Base-by-base conservation (phyloP, 129 eudicot species). In the Heracleum sosnowskyi region DNA sequence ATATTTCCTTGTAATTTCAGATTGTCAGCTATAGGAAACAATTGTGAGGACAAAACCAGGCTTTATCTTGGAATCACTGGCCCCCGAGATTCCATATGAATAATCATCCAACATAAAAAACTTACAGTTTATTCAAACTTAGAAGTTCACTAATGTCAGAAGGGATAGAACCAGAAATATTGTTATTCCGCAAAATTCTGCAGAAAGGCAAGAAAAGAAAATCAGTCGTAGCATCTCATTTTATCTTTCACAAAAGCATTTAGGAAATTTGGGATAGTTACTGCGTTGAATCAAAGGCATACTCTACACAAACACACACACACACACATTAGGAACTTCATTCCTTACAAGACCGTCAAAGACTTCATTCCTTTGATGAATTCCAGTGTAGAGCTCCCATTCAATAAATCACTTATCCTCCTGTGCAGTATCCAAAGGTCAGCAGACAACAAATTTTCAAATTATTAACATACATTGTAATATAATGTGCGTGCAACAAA, bases 321-420 rank as follows among this genome's bases (percentile, higher is more conserved):
- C 60, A 20, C 10, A 51, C 11, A 51, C 22, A 26, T 5, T 17
- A 66, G 34, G 44, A 74, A n/a, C 45, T 70, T 34, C 5, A 51
- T 29, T 46, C 29, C 98, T 88, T 79, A 93, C 98, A 93, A 80
- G 62, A 49, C 39, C 64, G 33, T 63, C 11, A 93, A 81, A 76
- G 90, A 81, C 79, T 49, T 85, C 90, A 93, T 62, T 46, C 88
- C 77, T 13, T 49, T 76, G 12, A 93, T 80, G 49, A 91, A 93
- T 15, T 87, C 91, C 57, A 93, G 76, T n/a, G 97, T 77, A 79
- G 86, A 85, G 81, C 83, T 91, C 80, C 96, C 90, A 81, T 85
- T 91, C 51, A 89, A 82, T 78, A 93, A 82, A 88, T 90, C 97
- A 73, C 87, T 87, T 77, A 91, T 88, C 82, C 97, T 86, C 98